These are phyloP conservation scores for Penicillium canariense DNA, from an alignment of 495 filamentous ascomycete species.

Conservation along the genomic window DNA sequence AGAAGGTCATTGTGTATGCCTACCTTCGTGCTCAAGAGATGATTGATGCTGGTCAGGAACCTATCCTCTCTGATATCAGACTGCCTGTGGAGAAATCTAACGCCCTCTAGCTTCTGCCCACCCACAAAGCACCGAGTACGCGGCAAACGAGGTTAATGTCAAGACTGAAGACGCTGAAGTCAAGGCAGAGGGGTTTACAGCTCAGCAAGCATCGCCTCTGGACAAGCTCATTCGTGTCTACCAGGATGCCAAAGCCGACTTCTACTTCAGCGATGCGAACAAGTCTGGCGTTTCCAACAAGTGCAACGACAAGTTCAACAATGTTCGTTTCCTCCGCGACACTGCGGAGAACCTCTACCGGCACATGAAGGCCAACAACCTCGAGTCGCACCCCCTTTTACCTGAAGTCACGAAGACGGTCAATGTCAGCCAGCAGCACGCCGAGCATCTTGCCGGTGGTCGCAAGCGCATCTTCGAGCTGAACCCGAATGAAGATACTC, in stretches of 20 bases:
- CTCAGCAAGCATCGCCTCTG: slow-evolving; percentile 15
- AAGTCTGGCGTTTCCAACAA: slow-evolving; percentile 11
- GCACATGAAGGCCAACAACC: slow-evolving; percentile 29
- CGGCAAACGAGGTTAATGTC: neutral
- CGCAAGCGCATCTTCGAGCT: slow-evolving; percentile 44
- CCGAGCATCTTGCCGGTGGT: slow-evolving; percentile 40
- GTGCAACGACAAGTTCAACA: slow-evolving; percentile 20
- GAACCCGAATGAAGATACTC: neutral
- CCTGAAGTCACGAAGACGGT: slow-evolving; percentile 34
- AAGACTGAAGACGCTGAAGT: neutral
- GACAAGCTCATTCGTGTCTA: slow-evolving; percentile 36
- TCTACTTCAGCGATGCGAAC: slow-evolving; percentile 24
- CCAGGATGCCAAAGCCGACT: slow-evolving; percentile 38
- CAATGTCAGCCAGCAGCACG: slow-evolving; percentile 29
- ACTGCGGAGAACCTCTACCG: slow-evolving; percentile 45
- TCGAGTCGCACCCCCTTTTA: slow-evolving; percentile 22
- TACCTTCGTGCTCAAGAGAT: slow-evolving; percentile 10
- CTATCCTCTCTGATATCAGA: neutral
- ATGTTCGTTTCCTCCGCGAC: slow-evolving; percentile 49
- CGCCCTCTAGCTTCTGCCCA: neutral
- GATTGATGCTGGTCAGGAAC: neutral
- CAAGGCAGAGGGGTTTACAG: no score
- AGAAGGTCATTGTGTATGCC: slow-evolving; percentile 4
- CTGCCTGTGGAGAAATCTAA: neutral
- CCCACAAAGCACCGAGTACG: neutral